phyloP scores from a whole-genome alignment of 306 rosid genomes.

The Senna siamea region DNA sequence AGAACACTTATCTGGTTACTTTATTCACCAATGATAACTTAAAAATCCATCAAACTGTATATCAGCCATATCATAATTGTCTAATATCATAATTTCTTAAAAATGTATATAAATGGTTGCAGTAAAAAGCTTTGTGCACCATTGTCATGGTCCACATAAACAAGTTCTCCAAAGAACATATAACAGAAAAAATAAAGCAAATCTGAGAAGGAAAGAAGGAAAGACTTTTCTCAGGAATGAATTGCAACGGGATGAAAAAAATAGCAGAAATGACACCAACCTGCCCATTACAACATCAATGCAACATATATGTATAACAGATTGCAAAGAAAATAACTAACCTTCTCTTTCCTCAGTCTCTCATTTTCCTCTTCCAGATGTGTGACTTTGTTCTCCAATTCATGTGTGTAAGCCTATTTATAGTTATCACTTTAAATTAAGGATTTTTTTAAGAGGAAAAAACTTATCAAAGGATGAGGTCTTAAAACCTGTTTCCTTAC shows the following conservation, averaged over 20 bases:
- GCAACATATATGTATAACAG: neutral
- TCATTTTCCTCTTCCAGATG: slow-evolving; percentile 89
- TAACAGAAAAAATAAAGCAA: slow-evolving; percentile 1
- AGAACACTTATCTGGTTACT: neutral
- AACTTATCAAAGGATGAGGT: slow-evolving; percentile 7
- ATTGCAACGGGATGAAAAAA: neutral
- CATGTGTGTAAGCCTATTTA: slow-evolving; percentile 86
- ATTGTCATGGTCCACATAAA: neutral
- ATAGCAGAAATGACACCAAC: neutral
- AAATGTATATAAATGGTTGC: slow-evolving; percentile 1
- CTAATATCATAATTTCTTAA: neutral
- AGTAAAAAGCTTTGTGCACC: neutral
- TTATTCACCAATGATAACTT: neutral
- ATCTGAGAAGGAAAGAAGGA: neutral
- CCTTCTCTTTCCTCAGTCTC: slow-evolving; percentile 84
- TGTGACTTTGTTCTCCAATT: slow-evolving; percentile 80
- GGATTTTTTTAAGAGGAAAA: neutral
- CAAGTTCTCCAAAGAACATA: neutral
- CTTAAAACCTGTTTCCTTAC: neutral
- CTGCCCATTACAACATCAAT: neutral
- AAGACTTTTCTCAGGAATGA: neutral
- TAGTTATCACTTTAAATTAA: slow-evolving; percentile 11
- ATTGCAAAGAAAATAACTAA: slow-evolving; percentile 43
- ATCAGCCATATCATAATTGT: neutral
- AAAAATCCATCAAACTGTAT: neutral